A percentile compares a stretch with the other conserved stretches of the same genome.
phyloP scores from a whole-genome alignment of 1,284 basidiomycete genomes.

The Schizophyllum amplum region DNA sequence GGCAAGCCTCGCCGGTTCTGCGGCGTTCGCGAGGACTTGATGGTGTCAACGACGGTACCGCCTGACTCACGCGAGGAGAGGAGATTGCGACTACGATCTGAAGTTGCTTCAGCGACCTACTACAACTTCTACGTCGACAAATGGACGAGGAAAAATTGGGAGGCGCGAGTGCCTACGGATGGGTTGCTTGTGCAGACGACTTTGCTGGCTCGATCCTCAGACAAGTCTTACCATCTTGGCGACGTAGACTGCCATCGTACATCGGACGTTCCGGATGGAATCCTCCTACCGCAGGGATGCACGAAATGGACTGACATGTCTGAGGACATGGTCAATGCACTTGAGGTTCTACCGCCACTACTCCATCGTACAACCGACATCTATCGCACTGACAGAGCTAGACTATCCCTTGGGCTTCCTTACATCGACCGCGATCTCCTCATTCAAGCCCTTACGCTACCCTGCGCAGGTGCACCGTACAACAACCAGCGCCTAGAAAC shows the following conservation, averaged over 20 bases:
- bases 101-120: constrained; percentile 38
- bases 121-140: constrained; percentile 48
- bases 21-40: constrained; percentile 53
- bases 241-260: background rate
- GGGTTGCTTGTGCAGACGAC: constrained; percentile 54
- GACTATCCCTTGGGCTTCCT: constrained; percentile 48
- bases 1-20: constrained; percentile 51
- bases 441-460: constrained; percentile 67
- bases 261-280: constrained; percentile 17
- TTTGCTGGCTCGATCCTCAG: constrained; percentile 25
- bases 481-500: constrained; percentile 83
- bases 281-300: constrained; percentile 43
- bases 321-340: constrained; percentile 36
- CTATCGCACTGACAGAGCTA: constrained; percentile 48
- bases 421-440: constrained; percentile 48
- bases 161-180: constrained; percentile 35
- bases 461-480: constrained; percentile 49
- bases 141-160: constrained; percentile 41
- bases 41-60: constrained; percentile 26
- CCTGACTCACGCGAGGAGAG: constrained; percentile 36
- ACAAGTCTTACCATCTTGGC: background rate
- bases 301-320: constrained; percentile 47
- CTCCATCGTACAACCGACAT: constrained; percentile 56
- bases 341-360: constrained; percentile 55
- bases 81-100: background rate